Percentiles rank a stretch among this genome's conserved stretches.
Evolutionary conservation across 768 basidiomycete genomes (phyloP).

Genomic region (Leccinum disarticulatum): DNA sequence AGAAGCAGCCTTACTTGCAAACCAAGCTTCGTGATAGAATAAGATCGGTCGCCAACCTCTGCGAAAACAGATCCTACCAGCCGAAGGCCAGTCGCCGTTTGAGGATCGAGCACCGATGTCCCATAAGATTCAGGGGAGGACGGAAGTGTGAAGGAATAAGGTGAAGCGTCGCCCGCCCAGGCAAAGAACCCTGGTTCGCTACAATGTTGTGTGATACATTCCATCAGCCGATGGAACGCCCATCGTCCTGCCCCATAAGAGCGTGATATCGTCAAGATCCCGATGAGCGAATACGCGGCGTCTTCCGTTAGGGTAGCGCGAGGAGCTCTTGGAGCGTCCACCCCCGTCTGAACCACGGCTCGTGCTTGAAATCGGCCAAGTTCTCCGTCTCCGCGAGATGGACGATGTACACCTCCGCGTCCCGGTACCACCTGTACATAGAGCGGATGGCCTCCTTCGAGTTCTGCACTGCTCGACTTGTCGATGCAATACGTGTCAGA

Average conservation of each 20-base stretch:
- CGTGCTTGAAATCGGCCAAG: conserved; percentile 9
- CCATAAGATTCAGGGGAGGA: conserved; percentile 14
- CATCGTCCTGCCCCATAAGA: conserved; percentile 16
- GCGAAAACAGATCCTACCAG: conserved; percentile 16
- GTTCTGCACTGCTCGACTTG: conserved; percentile 39
- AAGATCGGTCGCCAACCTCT: conserved; percentile 16
- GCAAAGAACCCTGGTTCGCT: conserved; percentile 16
- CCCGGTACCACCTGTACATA: conserved; percentile 6
- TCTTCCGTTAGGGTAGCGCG: conserved; percentile 12
- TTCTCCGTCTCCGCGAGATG: conserved; percentile 10
- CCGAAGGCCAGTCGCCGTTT: conserved; percentile 2
- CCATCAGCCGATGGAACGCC: conserved; percentile 15
- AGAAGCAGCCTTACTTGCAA: conserved; percentile 12
- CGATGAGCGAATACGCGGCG: conserved; percentile 11
- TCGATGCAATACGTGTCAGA: conserved; percentile 14
- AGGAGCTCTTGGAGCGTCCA: conserved; percentile 16
- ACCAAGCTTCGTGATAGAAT: conserved; percentile 18
- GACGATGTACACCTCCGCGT: conserved; percentile 14
- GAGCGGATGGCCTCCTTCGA: conserved; percentile 8
- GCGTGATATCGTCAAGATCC: conserved; percentile 15
- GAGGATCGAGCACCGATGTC: background rate
- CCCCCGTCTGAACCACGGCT: conserved; percentile 12
- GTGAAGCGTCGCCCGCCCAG: conserved; percentile 15
- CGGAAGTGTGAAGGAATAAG: conserved; percentile 8
- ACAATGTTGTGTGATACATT: conserved; percentile 8